These are phyloP conservation scores for Cryphonectria carpinicola DNA, from an alignment of 2,329 filamentous ascomycete genomes.

Conservation along the genomic window DNA sequence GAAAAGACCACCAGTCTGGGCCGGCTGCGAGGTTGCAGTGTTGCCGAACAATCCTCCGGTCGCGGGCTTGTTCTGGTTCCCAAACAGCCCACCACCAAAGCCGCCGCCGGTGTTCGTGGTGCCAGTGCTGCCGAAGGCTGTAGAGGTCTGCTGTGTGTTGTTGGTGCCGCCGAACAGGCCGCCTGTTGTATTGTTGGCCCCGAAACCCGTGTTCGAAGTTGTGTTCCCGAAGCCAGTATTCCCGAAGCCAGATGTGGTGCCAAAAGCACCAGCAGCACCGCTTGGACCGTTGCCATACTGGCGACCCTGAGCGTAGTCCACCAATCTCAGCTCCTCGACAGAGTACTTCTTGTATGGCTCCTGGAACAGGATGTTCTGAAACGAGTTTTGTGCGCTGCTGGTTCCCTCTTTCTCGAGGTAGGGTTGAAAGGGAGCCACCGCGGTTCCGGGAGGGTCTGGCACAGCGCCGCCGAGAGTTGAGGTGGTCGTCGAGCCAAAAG, in stretches of 20 bases:
- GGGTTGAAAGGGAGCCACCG: slow-evolving; percentile 68
- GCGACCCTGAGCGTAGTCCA: slow-evolving; percentile 86
- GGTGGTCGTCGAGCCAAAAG: slow-evolving; percentile 48
- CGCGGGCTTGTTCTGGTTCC: slow-evolving; percentile 39
- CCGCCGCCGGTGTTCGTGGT: slow-evolving; percentile 39
- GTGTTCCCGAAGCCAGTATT: slow-evolving; percentile 52
- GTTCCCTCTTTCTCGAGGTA: slow-evolving; percentile 74
- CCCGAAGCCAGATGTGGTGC: slow-evolving; percentile 57
- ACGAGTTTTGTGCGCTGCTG: slow-evolving; percentile 61
- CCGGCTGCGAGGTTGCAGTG: slow-evolving; percentile 36
- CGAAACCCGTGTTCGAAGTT: slow-evolving; percentile 44
- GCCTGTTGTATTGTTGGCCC: slow-evolving; percentile 39
- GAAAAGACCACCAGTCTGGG: slow-evolving; percentile 43
- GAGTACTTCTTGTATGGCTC: slow-evolving; percentile 87
- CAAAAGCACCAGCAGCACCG: slow-evolving; percentile 85
- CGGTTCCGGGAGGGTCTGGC: slow-evolving; percentile 71
- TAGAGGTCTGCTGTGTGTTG: slow-evolving; percentile 38
- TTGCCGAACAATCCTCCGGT: slow-evolving; percentile 35
- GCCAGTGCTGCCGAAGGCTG: slow-evolving; percentile 49
- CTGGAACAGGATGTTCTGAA: slow-evolving; percentile 80
- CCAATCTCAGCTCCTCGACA: slow-evolving; percentile 79
- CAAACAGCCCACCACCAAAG: slow-evolving; percentile 40
- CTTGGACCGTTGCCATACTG: slow-evolving; percentile 86
- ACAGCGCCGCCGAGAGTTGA: slow-evolving; percentile 56
- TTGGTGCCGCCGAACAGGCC: slow-evolving; percentile 46